Evolutionary conservation across 2,329 filamentous ascomycete species (phyloP).

Genomic region (Diaporthe sp.): DNA sequence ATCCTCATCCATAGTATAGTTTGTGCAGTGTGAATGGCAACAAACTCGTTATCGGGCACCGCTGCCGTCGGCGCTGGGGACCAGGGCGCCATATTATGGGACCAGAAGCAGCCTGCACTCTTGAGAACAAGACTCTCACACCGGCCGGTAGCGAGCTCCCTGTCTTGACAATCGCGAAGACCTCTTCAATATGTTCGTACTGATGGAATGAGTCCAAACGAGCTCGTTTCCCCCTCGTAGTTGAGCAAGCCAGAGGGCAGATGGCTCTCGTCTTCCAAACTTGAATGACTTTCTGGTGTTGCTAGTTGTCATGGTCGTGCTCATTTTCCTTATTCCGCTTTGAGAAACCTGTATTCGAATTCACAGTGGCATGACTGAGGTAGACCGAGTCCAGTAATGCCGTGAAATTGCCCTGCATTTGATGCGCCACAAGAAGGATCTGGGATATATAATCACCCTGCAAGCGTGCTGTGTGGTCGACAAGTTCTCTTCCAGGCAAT

Average conservation of each 20-base stretch:
- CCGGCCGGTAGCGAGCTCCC: too few relatives aligned
- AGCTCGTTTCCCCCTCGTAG: background rate
- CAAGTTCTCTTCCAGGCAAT: background rate
- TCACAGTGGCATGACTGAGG: background rate
- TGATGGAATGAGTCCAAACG: background rate
- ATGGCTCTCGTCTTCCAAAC: too few relatives aligned
- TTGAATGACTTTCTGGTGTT: background rate
- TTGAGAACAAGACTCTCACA: too few relatives aligned
- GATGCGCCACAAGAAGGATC: background rate
- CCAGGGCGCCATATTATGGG: too few relatives aligned
- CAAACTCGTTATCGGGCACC: background rate
- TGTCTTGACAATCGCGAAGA: background rate
- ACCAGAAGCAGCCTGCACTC: too few relatives aligned
- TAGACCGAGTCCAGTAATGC: background rate
- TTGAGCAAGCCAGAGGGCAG: background rate
- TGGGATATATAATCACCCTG: background rate
- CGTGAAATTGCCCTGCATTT: background rate
- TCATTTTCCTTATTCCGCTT: background rate
- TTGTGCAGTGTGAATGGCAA: too few relatives aligned
- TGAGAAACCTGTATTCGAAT: background rate
- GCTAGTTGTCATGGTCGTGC: background rate
- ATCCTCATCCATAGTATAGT: background rate
- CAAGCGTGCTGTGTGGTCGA: background rate
- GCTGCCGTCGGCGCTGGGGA: too few relatives aligned
- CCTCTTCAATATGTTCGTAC: background rate